Base-by-base conservation (phyloP, 2,329 filamentous ascomycete genomes). In the Nemania bipapillata region DNA sequence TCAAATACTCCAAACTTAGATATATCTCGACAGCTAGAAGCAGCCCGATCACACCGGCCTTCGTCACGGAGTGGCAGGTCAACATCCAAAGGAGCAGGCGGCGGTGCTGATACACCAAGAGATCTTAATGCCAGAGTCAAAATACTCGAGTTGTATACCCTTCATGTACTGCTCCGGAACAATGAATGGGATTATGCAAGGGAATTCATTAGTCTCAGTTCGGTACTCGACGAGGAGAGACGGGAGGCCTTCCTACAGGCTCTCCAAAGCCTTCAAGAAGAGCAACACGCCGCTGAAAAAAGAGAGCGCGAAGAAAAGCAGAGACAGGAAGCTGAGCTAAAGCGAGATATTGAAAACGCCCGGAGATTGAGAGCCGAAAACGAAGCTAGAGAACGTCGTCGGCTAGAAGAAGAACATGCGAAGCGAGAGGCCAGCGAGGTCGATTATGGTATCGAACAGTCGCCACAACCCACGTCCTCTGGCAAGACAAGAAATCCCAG, bases 161-260 rank as follows among this genome's bases (percentile, higher is more conserved):
- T 99, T 4, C 96, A 99, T 77, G 93, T 98, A 7, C 88, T 99
- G n/a, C 90, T 95, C 4, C 88, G 93, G 61, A 98, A 97, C 74
- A 90, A 93, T 64, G 94, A 98, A 81, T 99, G 96, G 96, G 93
- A 97, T 66, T 97, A 97, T 75, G 93, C 96, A 3, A 88, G 89
- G 68, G 92, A 97, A 74, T 98, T 98, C 79, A 96, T 98, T 76
- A 89, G 86, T 75, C 89, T 93, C 76, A 96, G 90, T 79, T 90
- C 95, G 54, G 89, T 97, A 28, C 86, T 99, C 1, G 95, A 98
- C 78, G 95, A 97, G 60, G 96, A 98, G 82, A 89, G 93, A 52
- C 90, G 93, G 70, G 93, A 98, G 75, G 90, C 92, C 0, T 97
- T 98, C 79, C 82, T 97, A 17, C 91, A 95, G 74, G 95, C 94